Conservation (phyloP, 2,329 filamentous ascomycete genomes). For the Paraphoma sp. region DNA sequence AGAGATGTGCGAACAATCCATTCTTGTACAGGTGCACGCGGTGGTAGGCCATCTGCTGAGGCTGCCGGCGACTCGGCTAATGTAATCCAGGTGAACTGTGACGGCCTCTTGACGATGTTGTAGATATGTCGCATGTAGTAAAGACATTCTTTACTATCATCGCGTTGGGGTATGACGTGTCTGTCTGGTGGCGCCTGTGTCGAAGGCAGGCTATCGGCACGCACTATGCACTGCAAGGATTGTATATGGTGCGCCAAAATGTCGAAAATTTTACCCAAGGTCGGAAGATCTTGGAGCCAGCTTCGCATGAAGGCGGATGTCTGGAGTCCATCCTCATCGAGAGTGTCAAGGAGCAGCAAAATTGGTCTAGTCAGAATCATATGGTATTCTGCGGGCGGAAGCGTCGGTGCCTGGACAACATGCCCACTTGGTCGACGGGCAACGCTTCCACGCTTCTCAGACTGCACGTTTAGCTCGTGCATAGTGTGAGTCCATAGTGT, state of each 20-base stretch:
- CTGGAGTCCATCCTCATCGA: slow-evolving; percentile 75
- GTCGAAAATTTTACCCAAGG: slow-evolving; percentile 57
- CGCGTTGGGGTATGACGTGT: slow-evolving; percentile 32
- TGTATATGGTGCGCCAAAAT: slow-evolving; percentile 42
- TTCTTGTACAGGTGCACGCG: slow-evolving; percentile 64
- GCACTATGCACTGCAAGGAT: slow-evolving; percentile 35
- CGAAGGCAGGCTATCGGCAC: slow-evolving; percentile 23
- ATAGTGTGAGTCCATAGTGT: slow-evolving; percentile 82
- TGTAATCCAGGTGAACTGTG: slow-evolving; percentile 72
- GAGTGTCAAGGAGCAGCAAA: slow-evolving; percentile 79
- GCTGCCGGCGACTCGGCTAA: slow-evolving; percentile 68
- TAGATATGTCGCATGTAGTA: slow-evolving; percentile 80
- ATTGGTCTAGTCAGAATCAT: slow-evolving; percentile 81
- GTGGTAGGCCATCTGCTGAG: slow-evolving; percentile 56
- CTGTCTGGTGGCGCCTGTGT: slow-evolving; percentile 1
- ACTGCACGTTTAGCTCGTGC: slow-evolving; percentile 45
- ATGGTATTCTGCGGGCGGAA: slow-evolving; percentile 65
- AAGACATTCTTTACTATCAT: slow-evolving; percentile 77
- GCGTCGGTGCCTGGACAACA: slow-evolving; percentile 30
- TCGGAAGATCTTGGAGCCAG: slow-evolving; percentile 74
- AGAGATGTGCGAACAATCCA: slow-evolving; percentile 73
- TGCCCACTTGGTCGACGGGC: slow-evolving; percentile 40
- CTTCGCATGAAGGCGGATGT: slow-evolving; percentile 77
- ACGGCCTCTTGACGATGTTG: slow-evolving; percentile 73
- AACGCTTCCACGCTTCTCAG: slow-evolving; percentile 40